Evolutionary conservation across 108 stramenopile genomes (phyloP).

Genomic region (Chaetoceros muelleri): DNA sequence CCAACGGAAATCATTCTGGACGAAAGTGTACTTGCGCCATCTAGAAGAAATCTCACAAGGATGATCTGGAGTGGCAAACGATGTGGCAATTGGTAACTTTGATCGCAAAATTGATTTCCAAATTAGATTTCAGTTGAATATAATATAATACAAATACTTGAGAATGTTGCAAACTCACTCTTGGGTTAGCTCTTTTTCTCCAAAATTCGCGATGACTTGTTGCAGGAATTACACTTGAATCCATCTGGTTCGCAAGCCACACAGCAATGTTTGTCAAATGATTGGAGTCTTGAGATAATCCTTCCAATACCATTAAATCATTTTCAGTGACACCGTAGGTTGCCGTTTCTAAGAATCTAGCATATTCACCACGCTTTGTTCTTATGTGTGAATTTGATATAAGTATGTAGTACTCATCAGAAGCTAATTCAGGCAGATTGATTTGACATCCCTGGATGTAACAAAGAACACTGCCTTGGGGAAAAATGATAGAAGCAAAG

Average conservation of each 20-base stretch:
- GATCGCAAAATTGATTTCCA: no score
- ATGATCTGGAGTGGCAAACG: not conserved
- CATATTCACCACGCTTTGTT: not conserved
- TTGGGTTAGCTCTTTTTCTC: constrained; percentile 16
- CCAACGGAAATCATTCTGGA: not conserved
- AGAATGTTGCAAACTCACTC: no score
- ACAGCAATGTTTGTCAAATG: not conserved
- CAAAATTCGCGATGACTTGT: constrained; percentile 34
- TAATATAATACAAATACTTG: no score
- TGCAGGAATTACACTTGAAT: constrained; percentile 15
- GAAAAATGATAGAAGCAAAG: constrained; percentile 3
- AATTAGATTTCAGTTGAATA: no score
- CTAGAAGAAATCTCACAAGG: not conserved
- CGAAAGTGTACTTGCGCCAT: not conserved
- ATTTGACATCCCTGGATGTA: not conserved
- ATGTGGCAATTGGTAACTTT: not conserved
- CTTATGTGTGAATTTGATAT: not conserved
- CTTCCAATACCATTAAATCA: constrained; percentile 21
- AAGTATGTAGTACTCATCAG: not conserved
- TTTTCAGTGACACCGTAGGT: constrained; percentile 32
- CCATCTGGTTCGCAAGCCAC: constrained; percentile 5
- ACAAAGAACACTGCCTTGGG: not conserved
- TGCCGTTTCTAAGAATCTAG: constrained; percentile 46
- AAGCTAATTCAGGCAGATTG: not conserved
- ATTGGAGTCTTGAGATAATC: not conserved